A percentile compares a stretch with the other conserved stretches of the same genome.
These are phyloP conservation scores for Linnemannia elongata DNA, from an alignment of 192 early-diverging fungal genomes.

Conservation along the genomic window DNA sequence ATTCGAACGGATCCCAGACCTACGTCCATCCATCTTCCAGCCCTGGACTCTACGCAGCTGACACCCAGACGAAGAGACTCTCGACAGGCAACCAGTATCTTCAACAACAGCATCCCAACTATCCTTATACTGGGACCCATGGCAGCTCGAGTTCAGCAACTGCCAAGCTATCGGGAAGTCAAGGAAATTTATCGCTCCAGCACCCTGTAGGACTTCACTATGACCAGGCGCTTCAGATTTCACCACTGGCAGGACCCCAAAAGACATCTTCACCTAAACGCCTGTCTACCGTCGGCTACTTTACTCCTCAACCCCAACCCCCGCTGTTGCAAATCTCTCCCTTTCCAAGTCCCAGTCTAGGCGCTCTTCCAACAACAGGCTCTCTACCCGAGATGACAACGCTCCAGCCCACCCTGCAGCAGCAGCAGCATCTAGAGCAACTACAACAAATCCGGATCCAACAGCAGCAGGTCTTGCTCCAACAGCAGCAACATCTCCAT, in stretches of 20 bases:
- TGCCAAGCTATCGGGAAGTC: constrained; percentile 4
- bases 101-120: constrained; percentile 16
- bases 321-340: constrained; percentile 18
- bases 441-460: constrained; percentile 42
- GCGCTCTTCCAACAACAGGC: background rate
- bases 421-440: constrained; percentile 44
- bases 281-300: constrained; percentile 18
- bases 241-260: constrained; percentile 6
- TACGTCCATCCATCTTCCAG: constrained; percentile 13
- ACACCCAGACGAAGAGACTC: constrained; percentile 37
- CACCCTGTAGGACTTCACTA: constrained; percentile 2
- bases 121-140: background rate
- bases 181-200: constrained; percentile 17
- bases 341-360: constrained; percentile 23
- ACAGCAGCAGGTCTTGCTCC: constrained; percentile 30
- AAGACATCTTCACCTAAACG: constrained; percentile 26
- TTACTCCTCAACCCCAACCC: background rate
- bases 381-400: background rate
- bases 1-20: constrained; percentile 42
- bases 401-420: background rate
- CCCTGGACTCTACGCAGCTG: constrained; percentile 21
- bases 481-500: constrained; percentile 36
- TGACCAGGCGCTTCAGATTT: background rate
- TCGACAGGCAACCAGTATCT: constrained; percentile 29
- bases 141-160: background rate